Evolutionary conservation across 2,329 filamentous ascomycete genomes (phyloP).

Genomic region (Ilyonectria destructans): DNA sequence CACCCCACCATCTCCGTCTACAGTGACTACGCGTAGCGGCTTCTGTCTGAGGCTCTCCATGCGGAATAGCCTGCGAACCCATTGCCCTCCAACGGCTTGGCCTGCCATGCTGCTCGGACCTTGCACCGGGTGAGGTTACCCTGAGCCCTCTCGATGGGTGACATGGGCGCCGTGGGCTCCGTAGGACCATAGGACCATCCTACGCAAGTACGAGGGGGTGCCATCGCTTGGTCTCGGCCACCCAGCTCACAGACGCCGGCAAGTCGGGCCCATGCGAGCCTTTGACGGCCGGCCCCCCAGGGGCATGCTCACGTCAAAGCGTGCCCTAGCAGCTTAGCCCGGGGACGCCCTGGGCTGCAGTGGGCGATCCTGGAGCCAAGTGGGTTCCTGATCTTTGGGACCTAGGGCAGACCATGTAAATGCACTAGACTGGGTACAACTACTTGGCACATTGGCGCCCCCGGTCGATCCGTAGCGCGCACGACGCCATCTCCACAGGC

Average conservation of each 20-base stretch:
- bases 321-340: constrained; percentile 32
- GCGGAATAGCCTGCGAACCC: neutral
- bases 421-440: neutral
- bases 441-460: constrained; percentile 34
- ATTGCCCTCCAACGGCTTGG: constrained; percentile 13
- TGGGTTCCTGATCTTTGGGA: constrained; percentile 33
- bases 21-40: too few relatives aligned
- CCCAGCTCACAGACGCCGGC: too few relatives aligned
- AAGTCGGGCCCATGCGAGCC: constrained; percentile 18
- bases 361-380: constrained; percentile 36
- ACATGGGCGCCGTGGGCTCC: too few relatives aligned
- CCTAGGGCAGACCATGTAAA: neutral
- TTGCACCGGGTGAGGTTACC: constrained; percentile 10
- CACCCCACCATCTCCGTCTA: neutral
- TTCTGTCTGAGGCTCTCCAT: too few relatives aligned
- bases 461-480: constrained; percentile 46
- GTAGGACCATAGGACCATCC: too few relatives aligned
- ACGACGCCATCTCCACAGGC: constrained; percentile 34
- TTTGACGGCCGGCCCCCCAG: constrained; percentile 8
- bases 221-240: constrained; percentile 25
- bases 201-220: constrained; percentile 21
- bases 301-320: constrained; percentile 42
- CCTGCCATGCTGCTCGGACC: constrained; percentile 22
- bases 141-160: neutral
- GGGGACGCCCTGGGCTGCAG: constrained; percentile 26